A percentile compares a stretch with the other conserved stretches of the same genome.
Conservation (phyloP, 148 eudicot genomes). For the Vaccinium corymbosum region DNA sequence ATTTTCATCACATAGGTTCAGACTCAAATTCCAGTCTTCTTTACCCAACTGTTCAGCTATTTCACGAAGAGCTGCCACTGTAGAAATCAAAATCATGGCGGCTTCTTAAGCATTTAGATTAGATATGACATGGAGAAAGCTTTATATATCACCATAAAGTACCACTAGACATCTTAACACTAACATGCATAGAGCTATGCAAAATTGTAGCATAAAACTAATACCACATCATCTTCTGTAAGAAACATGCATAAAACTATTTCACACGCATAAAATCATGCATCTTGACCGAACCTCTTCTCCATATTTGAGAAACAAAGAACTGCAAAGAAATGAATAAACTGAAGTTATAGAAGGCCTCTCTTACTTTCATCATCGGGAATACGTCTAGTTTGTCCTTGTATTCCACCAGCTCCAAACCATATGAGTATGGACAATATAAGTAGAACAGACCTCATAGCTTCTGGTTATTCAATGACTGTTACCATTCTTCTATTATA, state of each 20-base stretch:
- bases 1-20: slow-evolving; percentile 29
- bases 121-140: background rate
- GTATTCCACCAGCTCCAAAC: slow-evolving; percentile 1
- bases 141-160: too few species aligned
- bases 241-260: background rate
- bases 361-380: slow-evolving; percentile 7
- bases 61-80: slow-evolving; percentile 31
- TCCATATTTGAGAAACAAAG: background rate
- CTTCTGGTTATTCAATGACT: background rate
- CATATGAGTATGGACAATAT: background rate
- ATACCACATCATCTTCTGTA: too few species aligned
- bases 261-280: background rate
- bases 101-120: background rate
- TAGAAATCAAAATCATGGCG: background rate
- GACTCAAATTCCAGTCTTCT: slow-evolving; percentile 28
- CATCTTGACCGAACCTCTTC: background rate
- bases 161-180: too few species aligned
- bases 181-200: too few species aligned
- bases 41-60: slow-evolving; percentile 31
- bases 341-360: background rate
- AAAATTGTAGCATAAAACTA: too few species aligned
- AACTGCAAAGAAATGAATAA: background rate
- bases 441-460: background rate
- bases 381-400: background rate
- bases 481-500: background rate